phyloP scores from a whole-genome alignment of 176 grass and related monocot species.

The Elaeis guineensis region DNA sequence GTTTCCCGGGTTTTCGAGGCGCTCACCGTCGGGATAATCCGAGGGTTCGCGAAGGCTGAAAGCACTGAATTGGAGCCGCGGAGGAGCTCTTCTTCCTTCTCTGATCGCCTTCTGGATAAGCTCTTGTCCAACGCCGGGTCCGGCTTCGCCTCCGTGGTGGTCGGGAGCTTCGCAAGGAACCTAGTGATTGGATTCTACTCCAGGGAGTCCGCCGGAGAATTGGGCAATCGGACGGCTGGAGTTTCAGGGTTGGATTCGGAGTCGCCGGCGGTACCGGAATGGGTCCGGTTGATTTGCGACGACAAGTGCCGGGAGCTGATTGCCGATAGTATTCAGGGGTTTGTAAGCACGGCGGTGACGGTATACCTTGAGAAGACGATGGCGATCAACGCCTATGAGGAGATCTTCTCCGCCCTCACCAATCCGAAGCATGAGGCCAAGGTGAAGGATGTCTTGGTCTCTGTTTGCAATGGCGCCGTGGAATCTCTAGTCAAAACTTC shows the following conservation, averaged over 20 bases:
- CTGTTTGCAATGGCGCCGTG: slow-evolving; percentile 77
- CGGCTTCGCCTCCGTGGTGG: slow-evolving; percentile 57
- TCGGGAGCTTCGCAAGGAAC: slow-evolving; percentile 63
- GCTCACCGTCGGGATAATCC: slow-evolving; percentile 17
- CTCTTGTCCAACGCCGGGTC: slow-evolving; percentile 50
- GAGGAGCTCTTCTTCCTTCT: slow-evolving; percentile 20
- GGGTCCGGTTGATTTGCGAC: slow-evolving; percentile 47
- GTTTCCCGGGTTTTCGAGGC: slow-evolving; percentile 25
- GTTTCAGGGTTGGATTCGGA: no score
- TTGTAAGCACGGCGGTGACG: slow-evolving; percentile 57
- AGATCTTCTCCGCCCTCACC: slow-evolving; percentile 29
- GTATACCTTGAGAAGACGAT: slow-evolving; percentile 53
- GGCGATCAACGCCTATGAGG: slow-evolving; percentile 22
- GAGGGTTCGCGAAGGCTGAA: slow-evolving; percentile 15
- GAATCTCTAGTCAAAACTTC: slow-evolving; percentile 70
- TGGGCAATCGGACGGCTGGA: no score
- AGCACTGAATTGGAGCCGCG: slow-evolving; percentile 8
- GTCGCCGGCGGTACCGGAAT: slow-evolving; percentile 24
- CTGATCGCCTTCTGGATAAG: slow-evolving; percentile 61
- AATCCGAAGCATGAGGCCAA: slow-evolving; percentile 54
- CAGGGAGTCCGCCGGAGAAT: background rate
- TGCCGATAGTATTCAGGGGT: slow-evolving; percentile 54
- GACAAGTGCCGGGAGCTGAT: slow-evolving; percentile 54
- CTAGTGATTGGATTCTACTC: slow-evolving; percentile 39
- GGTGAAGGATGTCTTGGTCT: slow-evolving; percentile 74